Evolutionary conservation across 164 flowering plant genomes (phyloP), one percentile per base, ranked within the genome.

Genomic region (Cinnamomum chago): DNA sequence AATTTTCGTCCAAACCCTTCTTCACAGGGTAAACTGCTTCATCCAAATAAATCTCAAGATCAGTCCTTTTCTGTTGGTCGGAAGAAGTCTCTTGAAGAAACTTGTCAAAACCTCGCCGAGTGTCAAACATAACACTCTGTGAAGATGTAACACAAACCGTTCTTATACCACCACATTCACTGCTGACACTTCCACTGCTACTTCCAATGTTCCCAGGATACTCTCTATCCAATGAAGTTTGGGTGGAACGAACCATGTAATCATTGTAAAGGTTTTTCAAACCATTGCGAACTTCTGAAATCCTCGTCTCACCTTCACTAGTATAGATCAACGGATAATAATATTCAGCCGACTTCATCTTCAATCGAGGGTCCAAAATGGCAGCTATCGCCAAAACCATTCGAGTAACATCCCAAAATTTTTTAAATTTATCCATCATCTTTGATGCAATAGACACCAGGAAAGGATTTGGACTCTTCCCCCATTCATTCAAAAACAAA

Each of bases 311-410:
- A 62, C 88, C 87, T 52, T 86, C 83, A 27, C 84, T 88, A 4
- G 92, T 93, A 72, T 84, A 93, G 2, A 93, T 79, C 79, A 83
- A 86, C 25, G 83, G 17, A 80, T 92, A 93, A 64, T 83, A 87
- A 80, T 87, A 87, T 75, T 90, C 93, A 25, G 93, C 85, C 50
- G 92, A 87, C 81, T 88, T 89, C 89, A 90, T 85, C 75, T 92
- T 95, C 78, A 84, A 88, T 68, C 95, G 86, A 25, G 99, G 99
- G 81, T 95, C 99, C 92, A 95, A 84, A 18, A 84, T 89, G 24
- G 73, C 73, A 71, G 73, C 92, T 74, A 82, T 66, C 0, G 97
- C 92, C 74, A 94, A 81, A 50, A 90, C 83, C 23, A 91, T 74
- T 80, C 77, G 76, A 70, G 85, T 81, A 14, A 82, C 86, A n/a